phyloP scores from a whole-genome alignment of 371 early-diverging fungal genomes.

The Cokeromyces recurvatus region DNA sequence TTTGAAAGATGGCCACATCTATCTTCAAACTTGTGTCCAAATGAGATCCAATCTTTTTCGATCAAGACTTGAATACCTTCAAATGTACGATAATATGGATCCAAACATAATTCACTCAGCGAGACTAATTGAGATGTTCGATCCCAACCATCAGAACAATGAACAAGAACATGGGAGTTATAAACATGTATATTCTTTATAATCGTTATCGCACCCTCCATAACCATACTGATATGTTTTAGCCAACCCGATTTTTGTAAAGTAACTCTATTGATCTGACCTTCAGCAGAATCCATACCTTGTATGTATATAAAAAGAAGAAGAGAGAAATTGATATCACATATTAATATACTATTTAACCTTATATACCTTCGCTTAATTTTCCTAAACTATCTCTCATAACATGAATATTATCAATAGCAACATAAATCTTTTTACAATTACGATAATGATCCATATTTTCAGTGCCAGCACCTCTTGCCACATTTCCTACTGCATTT shows the following conservation, averaged over 20 bases:
- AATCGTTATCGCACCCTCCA: conserved; percentile 79
- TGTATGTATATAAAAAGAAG: conserved; percentile 39
- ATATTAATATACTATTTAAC: neutral
- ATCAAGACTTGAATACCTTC: conserved; percentile 86
- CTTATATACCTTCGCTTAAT: conserved; percentile 68
- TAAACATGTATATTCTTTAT: conserved; percentile 76
- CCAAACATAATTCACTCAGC: conserved; percentile 85
- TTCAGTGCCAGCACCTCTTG: conserved; percentile 93
- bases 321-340: neutral
- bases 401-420: conserved; percentile 97
- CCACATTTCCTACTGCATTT: conserved; percentile 91
- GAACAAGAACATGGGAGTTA: conserved; percentile 87
- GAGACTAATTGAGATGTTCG: conserved; percentile 93
- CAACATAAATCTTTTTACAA: conserved; percentile 81
- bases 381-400: conserved; percentile 86
- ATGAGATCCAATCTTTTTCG: conserved; percentile 96
- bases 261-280: conserved; percentile 45
- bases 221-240: conserved; percentile 74
- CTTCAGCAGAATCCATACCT: conserved; percentile 45
- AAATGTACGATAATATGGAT: conserved; percentile 93
- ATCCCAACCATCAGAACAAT: conserved; percentile 99
- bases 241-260: conserved; percentile 82
- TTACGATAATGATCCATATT: conserved; percentile 89
- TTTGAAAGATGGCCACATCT: conserved; percentile 87
- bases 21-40: conserved; percentile 94